Conservation (phyloP, 805 yeast species). For the Wickerhamomyces kurtzmanii region DNA sequence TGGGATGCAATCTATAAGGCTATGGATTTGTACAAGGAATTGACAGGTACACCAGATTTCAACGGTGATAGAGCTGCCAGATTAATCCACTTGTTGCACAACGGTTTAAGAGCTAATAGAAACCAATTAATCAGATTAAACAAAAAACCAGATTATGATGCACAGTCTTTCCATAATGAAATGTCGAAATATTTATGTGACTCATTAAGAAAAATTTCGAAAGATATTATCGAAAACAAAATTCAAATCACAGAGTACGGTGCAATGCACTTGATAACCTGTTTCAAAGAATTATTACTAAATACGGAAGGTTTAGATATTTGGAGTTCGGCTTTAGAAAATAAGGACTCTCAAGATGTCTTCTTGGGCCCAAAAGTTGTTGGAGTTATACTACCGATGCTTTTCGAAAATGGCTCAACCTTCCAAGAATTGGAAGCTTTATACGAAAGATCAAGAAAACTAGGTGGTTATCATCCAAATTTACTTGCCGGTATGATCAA, state of each 20-base stretch:
- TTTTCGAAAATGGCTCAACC: conserved; percentile 49
- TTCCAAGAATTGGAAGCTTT: conserved; percentile 53
- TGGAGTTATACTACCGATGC: conserved; percentile 58
- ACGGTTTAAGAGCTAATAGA: conserved; percentile 47
- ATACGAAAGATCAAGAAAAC: conserved; percentile 33
- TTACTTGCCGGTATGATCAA: conserved; percentile 66
- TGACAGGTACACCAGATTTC: conserved; percentile 36
- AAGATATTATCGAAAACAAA: conserved; percentile 34
- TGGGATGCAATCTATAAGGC: conserved; percentile 44
- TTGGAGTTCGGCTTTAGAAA: conserved; percentile 59
- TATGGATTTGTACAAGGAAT: conserved; percentile 38
- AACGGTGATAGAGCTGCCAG: conserved; percentile 35
- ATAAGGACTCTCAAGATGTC: conserved; percentile 25
- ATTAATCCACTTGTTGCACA: conserved; percentile 40
- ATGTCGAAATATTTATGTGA: conserved; percentile 39
- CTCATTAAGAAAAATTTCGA: conserved; percentile 41
- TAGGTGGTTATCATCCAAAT: conserved; percentile 27
- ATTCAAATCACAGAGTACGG: conserved; percentile 41
- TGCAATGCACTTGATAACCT: conserved; percentile 46
- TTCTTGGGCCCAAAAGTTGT: conserved; percentile 59
- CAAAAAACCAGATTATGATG: conserved; percentile 52
- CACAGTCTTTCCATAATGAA: conserved; percentile 44
- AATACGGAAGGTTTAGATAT: conserved; percentile 55
- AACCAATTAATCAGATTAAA: conserved; percentile 42
- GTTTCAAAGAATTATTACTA: conserved; percentile 50